Evolutionary conservation across 345 rosid genomes (phyloP).

Genomic region (Citrus medica): DNA sequence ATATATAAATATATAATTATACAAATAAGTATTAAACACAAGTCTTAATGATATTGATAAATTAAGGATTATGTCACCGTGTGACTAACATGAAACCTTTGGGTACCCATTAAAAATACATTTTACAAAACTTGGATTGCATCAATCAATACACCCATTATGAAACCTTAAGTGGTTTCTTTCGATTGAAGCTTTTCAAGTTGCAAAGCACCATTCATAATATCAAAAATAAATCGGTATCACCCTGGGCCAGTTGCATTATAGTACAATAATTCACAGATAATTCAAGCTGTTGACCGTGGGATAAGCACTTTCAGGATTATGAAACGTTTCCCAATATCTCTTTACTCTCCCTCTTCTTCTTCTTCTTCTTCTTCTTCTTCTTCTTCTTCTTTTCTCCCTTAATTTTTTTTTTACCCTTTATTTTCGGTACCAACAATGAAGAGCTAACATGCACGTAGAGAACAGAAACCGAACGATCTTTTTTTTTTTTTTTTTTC

Average conservation of each 20-base stretch:
- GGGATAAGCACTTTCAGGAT: background rate
- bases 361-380: background rate
- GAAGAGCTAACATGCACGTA: background rate
- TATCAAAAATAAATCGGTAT: background rate
- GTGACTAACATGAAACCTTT: background rate
- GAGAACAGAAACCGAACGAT: background rate
- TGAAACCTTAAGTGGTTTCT: background rate
- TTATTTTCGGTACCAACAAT: background rate
- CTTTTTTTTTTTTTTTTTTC: background rate
- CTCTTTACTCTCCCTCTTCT: background rate
- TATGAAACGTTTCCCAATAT: background rate
- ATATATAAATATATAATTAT: too few relatives aligned
- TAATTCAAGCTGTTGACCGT: background rate
- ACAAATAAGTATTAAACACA: too few relatives aligned
- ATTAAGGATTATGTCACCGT: background rate
- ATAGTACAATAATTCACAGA: background rate
- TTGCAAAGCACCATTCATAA: background rate
- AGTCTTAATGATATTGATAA: too few relatives aligned
- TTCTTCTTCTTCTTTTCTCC: background rate
- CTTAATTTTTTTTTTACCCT: background rate
- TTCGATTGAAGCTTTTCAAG: background rate
- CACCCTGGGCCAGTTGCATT: background rate
- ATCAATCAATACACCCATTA: background rate
- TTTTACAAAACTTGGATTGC: background rate
- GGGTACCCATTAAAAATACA: background rate